Conservation (phyloP, 495 filamentous ascomycete genomes). For the Neurospora sp. region DNA sequence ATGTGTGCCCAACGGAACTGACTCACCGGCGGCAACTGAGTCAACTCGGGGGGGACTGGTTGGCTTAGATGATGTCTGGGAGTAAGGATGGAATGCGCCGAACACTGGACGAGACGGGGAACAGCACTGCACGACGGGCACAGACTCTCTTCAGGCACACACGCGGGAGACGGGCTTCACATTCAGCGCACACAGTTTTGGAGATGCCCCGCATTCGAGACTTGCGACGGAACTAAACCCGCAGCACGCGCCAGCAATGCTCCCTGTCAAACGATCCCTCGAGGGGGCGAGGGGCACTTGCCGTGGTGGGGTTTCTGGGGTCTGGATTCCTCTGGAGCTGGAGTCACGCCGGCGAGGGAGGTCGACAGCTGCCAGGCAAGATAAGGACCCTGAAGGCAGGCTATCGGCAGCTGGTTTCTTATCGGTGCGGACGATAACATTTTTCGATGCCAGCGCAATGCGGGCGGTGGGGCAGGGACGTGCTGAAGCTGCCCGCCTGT, state of each 20-base stretch:
- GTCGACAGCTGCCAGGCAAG: neutral
- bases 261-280: neutral
- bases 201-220: neutral
- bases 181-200: neutral
- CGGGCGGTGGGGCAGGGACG: neutral
- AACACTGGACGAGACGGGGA: neutral
- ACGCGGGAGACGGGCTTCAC: neutral
- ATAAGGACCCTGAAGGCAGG: neutral
- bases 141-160: neutral
- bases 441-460: neutral
- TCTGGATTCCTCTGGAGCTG: neutral
- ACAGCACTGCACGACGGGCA: neutral
- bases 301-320: neutral
- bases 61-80: neutral
- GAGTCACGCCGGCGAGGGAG: neutral
- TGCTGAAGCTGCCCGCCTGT: neutral
- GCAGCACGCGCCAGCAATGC: neutral
- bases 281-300: neutral
- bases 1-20: neutral
- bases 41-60: neutral
- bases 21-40: conserved; percentile 1
- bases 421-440: neutral
- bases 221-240: neutral
- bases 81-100: neutral
- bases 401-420: neutral